A percentile compares a stretch with the other conserved stretches of the same genome.
Conservation (phyloP, 805 yeast genomes). For the Wickerhamiella shivajii region DNA sequence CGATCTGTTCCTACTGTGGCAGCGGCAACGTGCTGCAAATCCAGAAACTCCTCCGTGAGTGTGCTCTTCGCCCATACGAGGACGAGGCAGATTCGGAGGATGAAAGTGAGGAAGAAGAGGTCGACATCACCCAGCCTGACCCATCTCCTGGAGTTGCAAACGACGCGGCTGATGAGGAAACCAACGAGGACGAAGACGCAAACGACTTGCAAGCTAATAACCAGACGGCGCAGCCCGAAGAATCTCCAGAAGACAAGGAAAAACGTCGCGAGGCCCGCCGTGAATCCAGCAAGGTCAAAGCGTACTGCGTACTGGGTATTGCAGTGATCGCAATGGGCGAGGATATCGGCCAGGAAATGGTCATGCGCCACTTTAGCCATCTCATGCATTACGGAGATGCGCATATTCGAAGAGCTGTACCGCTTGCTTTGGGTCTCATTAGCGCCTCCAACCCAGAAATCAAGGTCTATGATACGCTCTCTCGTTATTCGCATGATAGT, state of each 20-base stretch:
- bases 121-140: slow-evolving; percentile 3
- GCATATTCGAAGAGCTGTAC: slow-evolving; percentile 82
- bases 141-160: slow-evolving; percentile 12
- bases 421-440: slow-evolving; percentile 93
- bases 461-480: slow-evolving; percentile 91
- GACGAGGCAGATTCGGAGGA: slow-evolving; percentile 46
- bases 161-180: slow-evolving; percentile 5
- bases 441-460: slow-evolving; percentile 91
- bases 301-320: slow-evolving; percentile 86
- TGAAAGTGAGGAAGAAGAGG: slow-evolving; percentile 31
- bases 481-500: slow-evolving; percentile 91
- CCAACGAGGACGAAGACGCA: slow-evolving; percentile 11
- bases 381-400: slow-evolving; percentile 95
- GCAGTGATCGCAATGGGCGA: slow-evolving; percentile 96
- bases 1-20: slow-evolving; percentile 90
- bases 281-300: slow-evolving; percentile 42
- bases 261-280: slow-evolving; percentile 21
- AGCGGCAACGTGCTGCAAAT: slow-evolving; percentile 94
- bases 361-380: slow-evolving; percentile 91
- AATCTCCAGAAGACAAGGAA: slow-evolving; percentile 20
- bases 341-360: slow-evolving; percentile 95
- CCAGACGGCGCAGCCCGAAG: slow-evolving; percentile 9
- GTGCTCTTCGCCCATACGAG: slow-evolving; percentile 49
- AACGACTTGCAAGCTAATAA: slow-evolving; percentile 11
- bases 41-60: slow-evolving; percentile 78